Percentiles rank a stretch among this genome's conserved stretches.
Conservation (phyloP, 2,329 filamentous ascomycete genomes). For the Aspergillaceae sp. region DNA sequence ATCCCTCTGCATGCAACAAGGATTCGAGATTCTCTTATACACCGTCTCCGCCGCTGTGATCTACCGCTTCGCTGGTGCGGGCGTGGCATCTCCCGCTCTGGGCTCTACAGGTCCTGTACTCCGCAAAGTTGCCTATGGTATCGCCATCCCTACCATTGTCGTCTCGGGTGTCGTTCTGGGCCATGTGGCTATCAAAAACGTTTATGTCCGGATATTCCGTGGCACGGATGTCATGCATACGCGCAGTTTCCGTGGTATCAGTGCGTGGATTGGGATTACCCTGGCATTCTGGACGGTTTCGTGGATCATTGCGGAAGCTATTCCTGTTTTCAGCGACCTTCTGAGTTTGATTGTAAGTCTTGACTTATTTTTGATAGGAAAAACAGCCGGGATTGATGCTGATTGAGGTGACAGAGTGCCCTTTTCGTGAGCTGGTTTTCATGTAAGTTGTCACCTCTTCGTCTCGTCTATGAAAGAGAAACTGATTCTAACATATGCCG, state of each 20-base stretch:
- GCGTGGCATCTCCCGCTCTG: conserved; percentile 57
- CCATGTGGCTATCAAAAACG: conserved; percentile 55
- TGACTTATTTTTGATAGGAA: neutral
- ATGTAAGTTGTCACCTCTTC: conserved; percentile 14
- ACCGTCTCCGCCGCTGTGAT: conserved; percentile 56
- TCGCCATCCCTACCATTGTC: conserved; percentile 61
- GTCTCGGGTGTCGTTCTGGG: conserved; percentile 61
- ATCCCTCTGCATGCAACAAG: conserved; percentile 52
- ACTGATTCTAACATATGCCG: conserved; percentile 1
- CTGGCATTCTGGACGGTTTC: conserved; percentile 49
- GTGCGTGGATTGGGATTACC: conserved; percentile 51
- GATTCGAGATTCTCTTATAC: conserved; percentile 52
- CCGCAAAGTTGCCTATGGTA: conserved; percentile 55
- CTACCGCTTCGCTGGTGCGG: conserved; percentile 55
- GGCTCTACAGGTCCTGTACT: conserved; percentile 49
- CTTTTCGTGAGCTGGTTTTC: conserved; percentile 60
- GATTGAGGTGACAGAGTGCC: conserved; percentile 26
- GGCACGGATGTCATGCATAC: conserved; percentile 46
- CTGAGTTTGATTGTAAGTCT: conserved; percentile 46
- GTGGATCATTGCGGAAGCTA: conserved; percentile 58
- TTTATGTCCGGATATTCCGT: conserved; percentile 56
- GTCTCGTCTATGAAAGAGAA: conserved; percentile 1
- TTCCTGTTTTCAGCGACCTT: conserved; percentile 59
- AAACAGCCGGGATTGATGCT: neutral
- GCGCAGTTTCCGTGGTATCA: conserved; percentile 40